Evolutionary conservation across 768 basidiomycete genomes (phyloP).

Genomic region (Lactarius akahatsu): DNA sequence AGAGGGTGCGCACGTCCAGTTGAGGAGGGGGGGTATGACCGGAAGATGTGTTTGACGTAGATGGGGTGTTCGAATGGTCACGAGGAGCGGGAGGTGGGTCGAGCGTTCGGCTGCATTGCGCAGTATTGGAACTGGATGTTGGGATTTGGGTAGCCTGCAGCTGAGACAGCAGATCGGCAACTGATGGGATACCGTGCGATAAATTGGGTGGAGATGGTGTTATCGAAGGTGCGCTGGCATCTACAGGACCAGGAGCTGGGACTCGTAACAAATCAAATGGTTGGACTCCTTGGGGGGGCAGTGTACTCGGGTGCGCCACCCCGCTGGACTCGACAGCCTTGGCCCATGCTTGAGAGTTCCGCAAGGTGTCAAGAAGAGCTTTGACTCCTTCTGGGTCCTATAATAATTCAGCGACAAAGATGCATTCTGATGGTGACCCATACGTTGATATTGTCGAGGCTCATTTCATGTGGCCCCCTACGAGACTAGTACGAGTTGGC

Average conservation of each 20-base stretch:
- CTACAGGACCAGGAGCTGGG: conserved; percentile 7
- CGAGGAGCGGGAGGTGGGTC: not conserved
- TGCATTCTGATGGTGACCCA: not conserved
- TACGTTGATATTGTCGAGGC: conserved; percentile 22
- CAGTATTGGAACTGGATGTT: conserved; percentile 3
- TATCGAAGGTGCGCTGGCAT: conserved; percentile 1
- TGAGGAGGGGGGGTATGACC: conserved; percentile 1
- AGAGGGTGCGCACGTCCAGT: conserved; percentile 47
- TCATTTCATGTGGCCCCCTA: conserved; percentile 4
- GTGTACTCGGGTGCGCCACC: conserved; percentile 15
- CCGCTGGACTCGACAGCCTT: conserved; percentile 37
- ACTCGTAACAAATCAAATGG: conserved; percentile 9
- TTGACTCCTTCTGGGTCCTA: conserved; percentile 42
- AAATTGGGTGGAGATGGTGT: conserved; percentile 16
- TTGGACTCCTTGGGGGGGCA: conserved; percentile 11
- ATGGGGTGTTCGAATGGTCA: not conserved
- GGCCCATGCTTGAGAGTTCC: conserved; percentile 69
- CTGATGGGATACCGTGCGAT: conserved; percentile 26
- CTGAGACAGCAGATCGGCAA: conserved; percentile 28
- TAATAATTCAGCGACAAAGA: conserved; percentile 1
- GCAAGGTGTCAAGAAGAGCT: conserved; percentile 68
- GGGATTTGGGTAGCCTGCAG: conserved; percentile 14
- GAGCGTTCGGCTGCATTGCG: not conserved
- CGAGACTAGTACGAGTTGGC: not conserved
- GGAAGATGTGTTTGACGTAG: conserved; percentile 1